Evolutionary conservation across 805 yeast species (phyloP).

Genomic region (Kodamaea jinghongensis): DNA sequence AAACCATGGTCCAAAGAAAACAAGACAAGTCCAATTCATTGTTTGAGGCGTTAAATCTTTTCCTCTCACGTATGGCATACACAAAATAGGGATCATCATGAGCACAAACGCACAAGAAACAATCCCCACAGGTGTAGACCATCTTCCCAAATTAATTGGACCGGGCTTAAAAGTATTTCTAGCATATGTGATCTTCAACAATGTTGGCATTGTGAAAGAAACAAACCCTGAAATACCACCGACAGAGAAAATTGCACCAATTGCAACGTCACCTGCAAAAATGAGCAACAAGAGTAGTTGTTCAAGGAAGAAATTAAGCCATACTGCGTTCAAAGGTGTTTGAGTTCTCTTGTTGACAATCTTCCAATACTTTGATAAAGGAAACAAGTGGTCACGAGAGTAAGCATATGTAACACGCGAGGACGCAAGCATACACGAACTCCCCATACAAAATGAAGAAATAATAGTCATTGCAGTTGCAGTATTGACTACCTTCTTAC

Average conservation of each 20-base stretch:
- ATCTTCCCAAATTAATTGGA: conserved; percentile 63
- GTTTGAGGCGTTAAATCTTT: conserved; percentile 33
- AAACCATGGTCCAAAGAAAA: conserved; percentile 58
- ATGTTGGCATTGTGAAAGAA: conserved; percentile 63
- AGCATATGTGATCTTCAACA: conserved; percentile 55
- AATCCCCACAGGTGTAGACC: conserved; percentile 47
- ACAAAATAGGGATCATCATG: conserved; percentile 58
- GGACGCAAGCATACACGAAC: conserved; percentile 61
- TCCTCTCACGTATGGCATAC: conserved; percentile 49
- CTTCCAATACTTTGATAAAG: conserved; percentile 50
- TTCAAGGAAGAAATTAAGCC: conserved; percentile 55
- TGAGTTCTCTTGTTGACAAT: conserved; percentile 49
- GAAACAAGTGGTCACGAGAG: conserved; percentile 67
- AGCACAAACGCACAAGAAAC: conserved; percentile 49
- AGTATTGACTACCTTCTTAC: conserved; percentile 38
- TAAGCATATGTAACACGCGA: conserved; percentile 67
- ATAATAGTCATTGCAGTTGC: conserved; percentile 40
- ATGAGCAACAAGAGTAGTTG: conserved; percentile 54
- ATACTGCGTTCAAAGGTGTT: conserved; percentile 66
- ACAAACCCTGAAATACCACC: conserved; percentile 69
- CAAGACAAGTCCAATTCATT: conserved; percentile 61
- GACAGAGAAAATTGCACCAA: conserved; percentile 69
- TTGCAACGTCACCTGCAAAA: conserved; percentile 64
- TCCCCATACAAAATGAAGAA: conserved; percentile 50
- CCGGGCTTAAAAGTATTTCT: conserved; percentile 55